Conservation (phyloP, 176 grass and related monocot genomes). For the Cocos nucifera region DNA sequence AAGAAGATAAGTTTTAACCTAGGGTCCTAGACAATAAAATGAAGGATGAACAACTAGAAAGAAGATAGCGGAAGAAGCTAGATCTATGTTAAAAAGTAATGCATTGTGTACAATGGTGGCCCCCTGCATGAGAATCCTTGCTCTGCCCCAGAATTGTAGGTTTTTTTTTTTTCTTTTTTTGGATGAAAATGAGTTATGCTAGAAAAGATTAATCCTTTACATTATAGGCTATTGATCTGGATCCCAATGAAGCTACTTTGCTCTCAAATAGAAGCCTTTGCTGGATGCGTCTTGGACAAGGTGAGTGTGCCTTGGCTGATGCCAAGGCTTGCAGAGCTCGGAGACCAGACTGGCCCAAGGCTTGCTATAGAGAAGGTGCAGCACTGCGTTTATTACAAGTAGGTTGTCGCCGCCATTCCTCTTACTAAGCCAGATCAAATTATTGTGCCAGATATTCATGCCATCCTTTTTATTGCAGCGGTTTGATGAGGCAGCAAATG, state of each 20-base stretch:
- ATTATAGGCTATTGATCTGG: conserved; percentile 67
- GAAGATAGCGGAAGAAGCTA: too few relatives aligned
- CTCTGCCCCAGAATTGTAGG: too few relatives aligned
- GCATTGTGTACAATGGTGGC: too few relatives aligned
- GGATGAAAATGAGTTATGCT: background rate
- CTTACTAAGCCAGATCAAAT: background rate
- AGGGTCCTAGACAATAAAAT: too few relatives aligned
- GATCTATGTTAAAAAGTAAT: too few relatives aligned
- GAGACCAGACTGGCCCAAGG: conserved; percentile 79
- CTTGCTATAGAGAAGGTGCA: conserved; percentile 80
- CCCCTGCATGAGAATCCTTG: too few relatives aligned
- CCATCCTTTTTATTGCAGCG: conserved; percentile 32
- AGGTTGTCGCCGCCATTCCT: conserved; percentile 7
- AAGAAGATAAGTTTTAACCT: too few relatives aligned
- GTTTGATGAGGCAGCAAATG: conserved; percentile 73
- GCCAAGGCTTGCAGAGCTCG: conserved; percentile 51
- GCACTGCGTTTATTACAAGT: conserved; percentile 72
- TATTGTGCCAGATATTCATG: background rate
- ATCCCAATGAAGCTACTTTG: conserved; percentile 57
- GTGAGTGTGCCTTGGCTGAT: conserved; percentile 59
- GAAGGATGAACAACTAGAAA: too few relatives aligned
- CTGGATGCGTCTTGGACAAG: conserved; percentile 70
- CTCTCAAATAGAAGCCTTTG: conserved; percentile 85
- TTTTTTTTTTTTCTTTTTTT: too few relatives aligned
- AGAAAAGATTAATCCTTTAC: background rate